Conservation (phyloP, 352 stramenopile genomes). For the Pythium utonaiense region DNA sequence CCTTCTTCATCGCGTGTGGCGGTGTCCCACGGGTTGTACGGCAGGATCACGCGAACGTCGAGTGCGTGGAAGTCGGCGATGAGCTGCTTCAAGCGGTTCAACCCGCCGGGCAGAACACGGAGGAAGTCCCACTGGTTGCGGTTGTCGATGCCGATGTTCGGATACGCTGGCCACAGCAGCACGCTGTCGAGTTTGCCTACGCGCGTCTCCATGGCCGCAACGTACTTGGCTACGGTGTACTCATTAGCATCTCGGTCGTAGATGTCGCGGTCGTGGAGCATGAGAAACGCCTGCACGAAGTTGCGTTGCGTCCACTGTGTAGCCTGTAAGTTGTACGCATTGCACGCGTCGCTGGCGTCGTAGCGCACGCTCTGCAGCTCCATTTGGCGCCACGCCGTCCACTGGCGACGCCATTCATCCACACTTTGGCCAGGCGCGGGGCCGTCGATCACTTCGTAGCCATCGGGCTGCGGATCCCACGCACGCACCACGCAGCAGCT, state of each 20-base stretch:
- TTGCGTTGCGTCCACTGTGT: conserved; percentile 73
- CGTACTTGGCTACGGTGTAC: conserved; percentile 71
- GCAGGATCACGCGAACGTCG: conserved; percentile 62
- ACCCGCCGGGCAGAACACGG: conserved; percentile 48
- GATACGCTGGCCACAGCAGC: conserved; percentile 80
- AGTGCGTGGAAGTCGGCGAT: conserved; percentile 60
- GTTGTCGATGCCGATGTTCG: conserved; percentile 79
- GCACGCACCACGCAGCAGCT: conserved; percentile 14
- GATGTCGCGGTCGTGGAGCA: conserved; percentile 76
- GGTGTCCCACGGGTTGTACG: conserved; percentile 85
- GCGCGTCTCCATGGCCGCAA: conserved; percentile 46
- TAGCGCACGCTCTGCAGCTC: conserved; percentile 70
- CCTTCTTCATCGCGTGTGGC: conserved; percentile 56
- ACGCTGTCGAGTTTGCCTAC: conserved; percentile 72
- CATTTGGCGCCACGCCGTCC: conserved; percentile 65
- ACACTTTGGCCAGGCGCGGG: conserved; percentile 31
- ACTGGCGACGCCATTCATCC: conserved; percentile 51
- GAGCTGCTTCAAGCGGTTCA: conserved; percentile 40
- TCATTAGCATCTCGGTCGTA: conserved; percentile 58
- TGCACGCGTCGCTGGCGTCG: conserved; percentile 44
- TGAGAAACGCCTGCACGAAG: conserved; percentile 73
- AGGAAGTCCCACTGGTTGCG: conserved; percentile 81
- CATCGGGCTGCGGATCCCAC: conserved; percentile 75
- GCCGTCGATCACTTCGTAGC: conserved; percentile 79
- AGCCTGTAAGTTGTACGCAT: conserved; percentile 62